Evolutionary conservation across 1,284 basidiomycete species (phyloP).

Genomic region (Cutaneotrichosporon daszewskae): DNA sequence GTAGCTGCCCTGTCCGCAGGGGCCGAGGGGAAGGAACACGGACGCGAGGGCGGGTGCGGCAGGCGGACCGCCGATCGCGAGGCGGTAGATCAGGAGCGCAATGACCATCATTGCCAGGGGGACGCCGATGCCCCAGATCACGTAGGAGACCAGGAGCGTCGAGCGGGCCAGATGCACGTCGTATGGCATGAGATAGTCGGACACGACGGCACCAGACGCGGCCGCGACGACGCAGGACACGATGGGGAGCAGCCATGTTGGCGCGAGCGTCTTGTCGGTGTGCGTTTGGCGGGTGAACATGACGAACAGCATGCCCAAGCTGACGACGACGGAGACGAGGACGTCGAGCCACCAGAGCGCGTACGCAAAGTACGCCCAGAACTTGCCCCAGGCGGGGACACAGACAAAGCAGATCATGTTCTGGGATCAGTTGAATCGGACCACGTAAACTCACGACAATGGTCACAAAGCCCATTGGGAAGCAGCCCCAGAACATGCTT

Average conservation of each 20-base stretch:
- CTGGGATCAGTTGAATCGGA: conserved; percentile 20
- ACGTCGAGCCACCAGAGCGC: conserved; percentile 69
- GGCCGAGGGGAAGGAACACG: conserved; percentile 56
- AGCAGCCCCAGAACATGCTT: conserved; percentile 62
- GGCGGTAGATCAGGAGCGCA: conserved; percentile 54
- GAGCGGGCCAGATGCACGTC: conserved; percentile 54
- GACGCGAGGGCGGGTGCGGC: conserved; percentile 54
- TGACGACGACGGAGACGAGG: conserved; percentile 51
- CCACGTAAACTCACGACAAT: conserved; percentile 49
- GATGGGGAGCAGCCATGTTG: conserved; percentile 66
- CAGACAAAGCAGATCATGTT: conserved; percentile 51
- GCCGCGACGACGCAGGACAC: conserved; percentile 65
- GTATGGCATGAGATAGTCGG: conserved; percentile 51
- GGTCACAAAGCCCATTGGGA: conserved; percentile 66
- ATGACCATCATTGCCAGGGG: conserved; percentile 56
- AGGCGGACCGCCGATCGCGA: conserved; percentile 47
- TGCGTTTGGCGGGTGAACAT: conserved; percentile 63
- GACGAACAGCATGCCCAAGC: conserved; percentile 10
- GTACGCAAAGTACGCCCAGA: conserved; percentile 61
- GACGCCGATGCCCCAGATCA: conserved; percentile 49
- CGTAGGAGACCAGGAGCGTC: conserved; percentile 53
- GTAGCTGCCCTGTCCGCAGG: conserved; percentile 59
- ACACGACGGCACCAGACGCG: conserved; percentile 60
- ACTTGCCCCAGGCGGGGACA: conserved; percentile 50
- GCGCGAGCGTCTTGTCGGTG: conserved; percentile 55